Evolutionary conservation across 1,284 basidiomycete species (phyloP), one percentile per base, ranked within the genome.

Genomic region (Sporisorium iseilematis-ciliati): DNA sequence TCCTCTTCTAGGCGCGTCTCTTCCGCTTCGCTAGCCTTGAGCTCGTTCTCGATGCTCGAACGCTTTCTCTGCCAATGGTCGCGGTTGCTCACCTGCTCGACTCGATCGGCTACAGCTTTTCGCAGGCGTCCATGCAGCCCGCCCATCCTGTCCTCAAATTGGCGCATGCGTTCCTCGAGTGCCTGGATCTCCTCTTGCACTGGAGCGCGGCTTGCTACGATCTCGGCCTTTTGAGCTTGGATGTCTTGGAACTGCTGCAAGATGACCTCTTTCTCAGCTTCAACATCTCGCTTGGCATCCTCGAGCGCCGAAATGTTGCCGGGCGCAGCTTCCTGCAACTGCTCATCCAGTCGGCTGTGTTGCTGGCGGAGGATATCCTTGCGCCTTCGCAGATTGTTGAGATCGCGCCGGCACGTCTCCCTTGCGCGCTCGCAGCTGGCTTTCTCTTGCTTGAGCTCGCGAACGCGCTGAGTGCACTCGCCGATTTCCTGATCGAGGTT

Each of bases 271-370:
- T 78, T 69, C 26, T 80, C 68, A 7, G 62, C 65, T 40, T 77
- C 67, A 16, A 79, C 58, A 31, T 81, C 78, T 31, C 61, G 58
- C 46, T 75, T 89, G 87, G 58, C 80, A 25, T 87, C 88, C 69
- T 92, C 88, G 23, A 94, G 87, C 6, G 89, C 90, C 23, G 89
- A 88, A 18, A 94, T 88, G 77, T 90, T 90, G 16, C 89, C 89
- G 1, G 93, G 92, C 77, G 92, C 87, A 33, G 91, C 91, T 51
- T 93, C 91, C 62, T 91, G 91, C 21, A 90, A 88, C 75, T 92
- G 91, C 25, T 90, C 87, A 65, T 89, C 87, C 11, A 90, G 78
- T 7, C 85, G 80, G n/a, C 83, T 78, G 33, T 88, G 86, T 14
- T 71, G 62, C 23, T 68, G 61, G 12, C 73, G 67, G 11, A 73